Conservation (phyloP, 331 rosid genomes). For the Malus hybrid region DNA sequence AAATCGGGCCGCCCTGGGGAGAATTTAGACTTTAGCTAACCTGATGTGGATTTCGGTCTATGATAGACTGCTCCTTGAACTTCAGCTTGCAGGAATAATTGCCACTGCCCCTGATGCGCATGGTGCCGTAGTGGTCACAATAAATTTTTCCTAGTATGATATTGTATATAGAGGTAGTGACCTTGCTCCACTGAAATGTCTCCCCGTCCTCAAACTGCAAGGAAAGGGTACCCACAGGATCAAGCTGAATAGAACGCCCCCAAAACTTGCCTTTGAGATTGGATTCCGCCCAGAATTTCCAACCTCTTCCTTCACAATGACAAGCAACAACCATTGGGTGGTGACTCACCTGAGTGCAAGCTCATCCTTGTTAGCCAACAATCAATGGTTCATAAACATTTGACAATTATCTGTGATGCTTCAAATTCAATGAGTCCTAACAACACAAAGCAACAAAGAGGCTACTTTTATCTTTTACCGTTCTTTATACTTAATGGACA, state of each 20-base stretch:
- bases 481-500: background rate
- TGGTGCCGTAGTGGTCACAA: constrained; percentile 96
- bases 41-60: constrained; percentile 96
- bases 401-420: constrained; percentile 3
- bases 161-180: constrained; percentile 96
- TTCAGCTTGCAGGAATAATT: constrained; percentile 93
- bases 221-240: constrained; percentile 92
- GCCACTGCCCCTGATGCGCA: constrained; percentile 94
- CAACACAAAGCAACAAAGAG: constrained; percentile 1
- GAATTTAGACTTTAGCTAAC: constrained; percentile 25
- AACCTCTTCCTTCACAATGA: constrained; percentile 90
- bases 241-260: constrained; percentile 98
- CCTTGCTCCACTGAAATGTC: constrained; percentile 97
- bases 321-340: constrained; percentile 98
- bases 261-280: constrained; percentile 97
- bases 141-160: constrained; percentile 92
- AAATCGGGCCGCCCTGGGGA: background rate
- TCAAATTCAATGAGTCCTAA: constrained; percentile 4
- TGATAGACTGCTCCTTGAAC: constrained; percentile 98
- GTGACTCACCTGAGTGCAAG: constrained; percentile 76
- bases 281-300: constrained; percentile 98
- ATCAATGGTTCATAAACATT: constrained; percentile 13
- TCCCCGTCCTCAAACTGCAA: constrained; percentile 93
- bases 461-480: constrained; percentile 2
- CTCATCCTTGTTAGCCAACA: constrained; percentile 33